Evolutionary conservation across 2,329 filamentous ascomycete species (phyloP).

Genomic region (Pseudopyrenochaeta lycopersici): DNA sequence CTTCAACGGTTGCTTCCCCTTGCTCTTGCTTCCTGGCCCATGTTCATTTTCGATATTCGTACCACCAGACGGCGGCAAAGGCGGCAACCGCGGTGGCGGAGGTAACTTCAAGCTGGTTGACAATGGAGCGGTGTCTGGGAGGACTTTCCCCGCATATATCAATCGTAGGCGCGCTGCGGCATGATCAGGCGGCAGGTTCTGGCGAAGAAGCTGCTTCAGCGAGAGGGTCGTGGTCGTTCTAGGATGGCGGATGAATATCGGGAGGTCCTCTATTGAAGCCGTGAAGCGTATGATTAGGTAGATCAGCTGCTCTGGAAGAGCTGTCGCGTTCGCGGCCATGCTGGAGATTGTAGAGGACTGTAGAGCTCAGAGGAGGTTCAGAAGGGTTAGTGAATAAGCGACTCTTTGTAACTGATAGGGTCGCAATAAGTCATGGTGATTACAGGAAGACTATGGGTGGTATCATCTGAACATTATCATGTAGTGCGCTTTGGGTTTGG

Average conservation of each 20-base stretch:
- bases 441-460: not conserved
- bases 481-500: slow-evolving; percentile 8
- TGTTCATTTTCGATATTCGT: slow-evolving; percentile 24
- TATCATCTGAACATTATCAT: slow-evolving; percentile 12
- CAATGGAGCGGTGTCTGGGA: slow-evolving; percentile 77
- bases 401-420: not conserved
- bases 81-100: slow-evolving; percentile 59
- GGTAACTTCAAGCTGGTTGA: slow-evolving; percentile 72
- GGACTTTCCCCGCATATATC: slow-evolving; percentile 87
- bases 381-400: slow-evolving; percentile 10
- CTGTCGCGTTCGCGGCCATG: slow-evolving; percentile 37
- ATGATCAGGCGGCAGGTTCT: slow-evolving; percentile 69
- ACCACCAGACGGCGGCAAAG: slow-evolving; percentile 43
- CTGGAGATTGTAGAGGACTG: slow-evolving; percentile 14
- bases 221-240: slow-evolving; percentile 75
- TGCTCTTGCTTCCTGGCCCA: slow-evolving; percentile 56
- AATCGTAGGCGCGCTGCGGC: slow-evolving; percentile 80
- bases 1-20: slow-evolving; percentile 73
- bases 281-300: slow-evolving; percentile 92
- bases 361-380: slow-evolving; percentile 3
- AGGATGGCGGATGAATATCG: slow-evolving; percentile 76
- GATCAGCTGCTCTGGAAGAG: slow-evolving; percentile 58
- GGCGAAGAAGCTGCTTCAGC: slow-evolving; percentile 83
- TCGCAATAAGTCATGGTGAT: slow-evolving; percentile 7
- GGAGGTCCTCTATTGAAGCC: slow-evolving; percentile 81